Evolutionary conservation across 2,329 filamentous ascomycete species (phyloP).

Genomic region (Bertia moriformis): DNA sequence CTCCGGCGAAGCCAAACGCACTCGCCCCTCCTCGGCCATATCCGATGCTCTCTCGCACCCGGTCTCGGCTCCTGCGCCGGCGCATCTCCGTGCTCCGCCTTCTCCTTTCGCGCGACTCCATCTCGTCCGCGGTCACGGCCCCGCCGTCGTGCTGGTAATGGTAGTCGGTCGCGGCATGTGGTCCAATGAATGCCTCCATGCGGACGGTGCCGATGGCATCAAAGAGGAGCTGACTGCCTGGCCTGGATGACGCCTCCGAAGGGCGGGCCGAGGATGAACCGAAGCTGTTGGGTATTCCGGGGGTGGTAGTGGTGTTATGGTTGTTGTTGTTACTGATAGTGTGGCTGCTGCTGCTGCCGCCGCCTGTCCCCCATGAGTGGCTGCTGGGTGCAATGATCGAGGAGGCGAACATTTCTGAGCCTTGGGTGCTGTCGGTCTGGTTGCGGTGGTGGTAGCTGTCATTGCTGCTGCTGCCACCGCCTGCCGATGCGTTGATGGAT

Average conservation of each 20-base stretch:
- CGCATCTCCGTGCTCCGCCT: constrained; percentile 39
- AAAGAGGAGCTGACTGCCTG: constrained; percentile 50
- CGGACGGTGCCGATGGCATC: constrained; percentile 80
- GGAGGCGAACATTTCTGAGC: too few relatives aligned
- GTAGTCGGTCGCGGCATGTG: constrained; percentile 56
- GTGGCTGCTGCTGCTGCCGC: constrained; percentile 35
- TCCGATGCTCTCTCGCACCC: constrained; percentile 25
- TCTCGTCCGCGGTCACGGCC: constrained; percentile 33
- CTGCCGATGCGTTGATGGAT: background rate
- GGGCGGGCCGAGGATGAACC: constrained; percentile 18
- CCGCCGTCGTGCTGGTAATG: constrained; percentile 23
- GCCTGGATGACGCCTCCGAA: constrained; percentile 36
- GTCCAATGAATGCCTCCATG: constrained; percentile 94
- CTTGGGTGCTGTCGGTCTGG: constrained; percentile 22
- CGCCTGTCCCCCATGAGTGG: constrained; percentile 16
- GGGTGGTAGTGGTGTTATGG: constrained; percentile 40
- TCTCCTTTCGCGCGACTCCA: constrained; percentile 27
- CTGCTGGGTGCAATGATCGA: constrained; percentile 35
- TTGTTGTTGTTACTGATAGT: constrained; percentile 10
- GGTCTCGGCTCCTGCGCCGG: constrained; percentile 37
- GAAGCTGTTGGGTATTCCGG: constrained; percentile 34
- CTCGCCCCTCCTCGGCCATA: too few relatives aligned
- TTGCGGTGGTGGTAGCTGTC: background rate
- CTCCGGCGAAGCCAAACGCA: background rate
- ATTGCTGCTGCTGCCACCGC: background rate